Base-by-base conservation (phyloP, 2,329 filamentous ascomycete species). In the Nemania sp. region DNA sequence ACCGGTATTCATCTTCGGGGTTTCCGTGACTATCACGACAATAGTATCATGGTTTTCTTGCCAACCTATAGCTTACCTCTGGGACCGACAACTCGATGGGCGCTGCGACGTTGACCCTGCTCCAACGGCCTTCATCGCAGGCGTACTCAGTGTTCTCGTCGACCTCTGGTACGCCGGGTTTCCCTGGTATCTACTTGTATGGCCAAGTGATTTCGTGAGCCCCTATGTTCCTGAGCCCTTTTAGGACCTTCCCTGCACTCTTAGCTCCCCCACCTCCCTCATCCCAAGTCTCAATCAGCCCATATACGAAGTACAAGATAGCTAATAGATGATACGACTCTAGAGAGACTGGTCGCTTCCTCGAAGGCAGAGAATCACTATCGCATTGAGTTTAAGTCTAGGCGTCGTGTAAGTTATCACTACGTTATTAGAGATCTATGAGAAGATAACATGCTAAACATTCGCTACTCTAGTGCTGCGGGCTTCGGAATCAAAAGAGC, bases 1-100 rank as follows among this genome's bases (percentile, higher is more conserved):
- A 4, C 65, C 71, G 1, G 68, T 76, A 62, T 62, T 51, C 10
- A 10, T 47, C 12, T 60, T 65, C n/a, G 18, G 20, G 17, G 7
- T 55, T 20, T 9, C 56, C 5, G 18, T 54, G 6, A 37, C 39
- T 5, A 40, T 49, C 20, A 48, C 51, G 4, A 25, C 49, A 5
- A 5, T 57, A 9, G 15, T 64, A 11, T 54, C 57, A 2, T 68
- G 67, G 67, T 47, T 60, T 1, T 54, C 60, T 11, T 67, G 67
- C 46, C 48, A 49, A 5, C 67, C 65, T 1, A 39, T 59, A 10
- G 54, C 59, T 12, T 64, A 56, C 45, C 53, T 56, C 7, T 67
- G 60, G 64, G 58, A 68, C 42, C 57, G 54, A n/a, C 50, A 62
- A 4, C 53, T 68, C 5, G 20, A 56, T 18, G 65, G 65, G 11